Evolutionary conservation across 2,329 filamentous ascomycete species (phyloP).

Genomic region (Exophiala viscosa): DNA sequence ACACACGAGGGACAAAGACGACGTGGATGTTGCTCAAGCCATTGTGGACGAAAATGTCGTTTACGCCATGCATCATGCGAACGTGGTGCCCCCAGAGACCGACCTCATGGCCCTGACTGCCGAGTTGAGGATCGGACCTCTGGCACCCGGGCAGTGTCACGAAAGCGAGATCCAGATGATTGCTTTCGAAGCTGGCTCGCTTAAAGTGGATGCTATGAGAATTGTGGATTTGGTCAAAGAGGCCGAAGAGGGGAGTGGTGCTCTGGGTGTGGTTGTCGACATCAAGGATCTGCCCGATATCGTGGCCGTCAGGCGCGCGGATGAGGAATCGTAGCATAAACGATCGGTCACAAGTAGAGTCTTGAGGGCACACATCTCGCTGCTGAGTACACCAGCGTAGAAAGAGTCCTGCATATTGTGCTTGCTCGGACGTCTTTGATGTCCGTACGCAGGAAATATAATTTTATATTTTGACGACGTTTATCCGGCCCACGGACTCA

Average conservation of each 20-base stretch:
- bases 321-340: background rate
- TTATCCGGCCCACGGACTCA: no score
- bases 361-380: background rate
- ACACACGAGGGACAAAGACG: conserved; percentile 18
- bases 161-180: conserved; percentile 51
- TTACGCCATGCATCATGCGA: conserved; percentile 49
- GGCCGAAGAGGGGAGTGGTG: conserved; percentile 21
- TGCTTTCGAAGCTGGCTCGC: conserved; percentile 31
- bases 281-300: conserved; percentile 26
- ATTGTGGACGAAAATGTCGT: conserved; percentile 56
- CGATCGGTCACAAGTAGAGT: no score
- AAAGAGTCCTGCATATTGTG: no score
- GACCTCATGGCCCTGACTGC: conserved; percentile 56
- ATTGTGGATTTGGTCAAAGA: conserved; percentile 26
- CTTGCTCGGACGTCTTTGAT: no score
- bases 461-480: no score
- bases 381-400: background rate
- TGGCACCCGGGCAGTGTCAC: conserved; percentile 42
- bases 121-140: conserved; percentile 50
- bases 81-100: conserved; percentile 46
- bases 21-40: conserved; percentile 44
- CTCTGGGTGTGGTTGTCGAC: conserved; percentile 22
- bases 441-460: no score
- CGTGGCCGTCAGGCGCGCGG: conserved; percentile 12
- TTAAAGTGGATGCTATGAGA: conserved; percentile 31